Base-by-base conservation (phyloP, 2,329 filamentous ascomycete genomes). In the Colletotrichum musicola region DNA sequence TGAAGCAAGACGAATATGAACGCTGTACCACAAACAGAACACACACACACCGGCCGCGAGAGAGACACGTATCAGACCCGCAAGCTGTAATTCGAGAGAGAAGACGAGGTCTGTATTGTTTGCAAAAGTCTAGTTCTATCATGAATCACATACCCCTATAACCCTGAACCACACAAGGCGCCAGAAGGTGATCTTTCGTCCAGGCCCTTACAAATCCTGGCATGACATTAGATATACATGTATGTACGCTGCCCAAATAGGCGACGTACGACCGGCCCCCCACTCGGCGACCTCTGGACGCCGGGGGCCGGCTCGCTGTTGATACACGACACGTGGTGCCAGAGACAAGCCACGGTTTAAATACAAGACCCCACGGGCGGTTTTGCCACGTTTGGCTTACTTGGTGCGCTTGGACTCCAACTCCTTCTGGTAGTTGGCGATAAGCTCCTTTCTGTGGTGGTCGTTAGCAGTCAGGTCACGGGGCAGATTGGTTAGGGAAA, bases 341-440 rank as follows among this genome's bases (percentile, higher is more conserved):
- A 60, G 22, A 50, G 49, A 16, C 12, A 54, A 50, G 62, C 40
- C 65, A 64, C 54, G 40, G 47, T 20, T 54, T 16, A 13, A 42
- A 27, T 57, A 49, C 27, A 38, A 49, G 35, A 51, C 20, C 61
- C 27, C 22, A 35, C 22, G 20, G 10, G 16, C n/a, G 51, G 35
- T 18, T 12, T 35, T 10, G 7, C 7, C 4, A 6, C 25, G 38
- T 22, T 14, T 13, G 1, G 3, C 62, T 78, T 85, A 87, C 74
- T 88, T 88, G 27, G 81, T 84, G 68, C 85, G 79, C 82, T 88
- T 89, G 25, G 82, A 83, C 67, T 88, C 86, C 13, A 88, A 79
- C 78, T 89, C 87, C 73, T 86, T 85, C 77, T 88, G 76, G 77
- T 89, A 83, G 79, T 88, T 88, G 74, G 86, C 85, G 44, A 89